Evolutionary conservation across 78 protist genomes (phyloP).

Genomic region (Polysphondylium violaceum): DNA sequence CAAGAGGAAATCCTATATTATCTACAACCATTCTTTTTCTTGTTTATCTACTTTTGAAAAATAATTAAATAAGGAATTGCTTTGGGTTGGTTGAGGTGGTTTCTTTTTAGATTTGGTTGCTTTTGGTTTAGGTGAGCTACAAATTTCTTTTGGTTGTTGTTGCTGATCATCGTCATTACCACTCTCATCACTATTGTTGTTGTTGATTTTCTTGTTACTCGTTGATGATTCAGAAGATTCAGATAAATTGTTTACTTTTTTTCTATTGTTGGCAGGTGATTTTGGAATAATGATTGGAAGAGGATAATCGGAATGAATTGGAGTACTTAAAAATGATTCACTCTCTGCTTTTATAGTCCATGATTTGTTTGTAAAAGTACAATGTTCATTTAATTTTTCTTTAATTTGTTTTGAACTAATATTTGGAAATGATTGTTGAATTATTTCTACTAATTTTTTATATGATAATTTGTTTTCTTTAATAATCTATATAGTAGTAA

Average conservation of each 20-base stretch:
- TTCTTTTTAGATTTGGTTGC: constrained; percentile 1
- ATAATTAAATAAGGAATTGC: constrained; percentile 6
- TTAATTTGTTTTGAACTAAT: constrained; percentile 18
- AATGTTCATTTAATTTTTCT: constrained; percentile 30
- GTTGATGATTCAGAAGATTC: background rate
- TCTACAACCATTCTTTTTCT: background rate
- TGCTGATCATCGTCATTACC: background rate
- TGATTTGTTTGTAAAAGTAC: constrained; percentile 1
- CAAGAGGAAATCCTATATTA: background rate
- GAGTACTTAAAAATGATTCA: background rate
- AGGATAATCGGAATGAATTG: constrained; percentile 3
- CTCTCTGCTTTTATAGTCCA: constrained; percentile 9
- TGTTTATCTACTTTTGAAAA: constrained; percentile 9
- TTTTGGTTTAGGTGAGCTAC: background rate
- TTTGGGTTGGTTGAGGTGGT: background rate
- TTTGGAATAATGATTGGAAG: constrained; percentile 17
- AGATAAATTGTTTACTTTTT: background rate
- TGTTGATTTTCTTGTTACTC: too few relatives aligned
- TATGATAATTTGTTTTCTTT: constrained; percentile 16
- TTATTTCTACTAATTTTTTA: constrained; percentile 16
- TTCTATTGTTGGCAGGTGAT: background rate
- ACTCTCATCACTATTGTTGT: background rate
- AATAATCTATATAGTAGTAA: background rate
- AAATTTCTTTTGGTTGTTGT: background rate
- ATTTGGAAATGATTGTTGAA: constrained; percentile 3